Evolutionary conservation across 257 asterid genomes (phyloP), one percentile per base, ranked within the genome.

Genomic region (Solanum neorickii): DNA sequence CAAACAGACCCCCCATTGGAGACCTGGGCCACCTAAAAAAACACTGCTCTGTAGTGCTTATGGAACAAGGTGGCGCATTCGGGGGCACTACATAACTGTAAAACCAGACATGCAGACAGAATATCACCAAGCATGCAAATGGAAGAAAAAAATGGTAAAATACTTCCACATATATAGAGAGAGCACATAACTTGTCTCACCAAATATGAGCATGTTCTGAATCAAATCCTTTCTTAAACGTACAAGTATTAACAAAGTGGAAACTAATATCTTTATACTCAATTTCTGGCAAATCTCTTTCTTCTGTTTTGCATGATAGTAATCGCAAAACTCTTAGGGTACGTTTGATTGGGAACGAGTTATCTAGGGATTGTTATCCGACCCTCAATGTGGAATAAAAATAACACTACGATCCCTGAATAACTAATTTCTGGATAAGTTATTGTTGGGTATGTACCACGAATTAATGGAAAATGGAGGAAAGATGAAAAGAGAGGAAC

Each of bases 1-100:
- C 41, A 62, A 59, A 14, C 69, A 88, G 91, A 84, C 86, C 31
- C 86, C 87, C 25, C 86, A 84, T 6, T 90, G 92, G 92, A 88
- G 89, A 33, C 15, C 35, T 5, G 88, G 92, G 31, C 92, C 91
- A 20, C 80, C 87, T 15, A 85, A 87, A 69, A 88, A 90, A 13
- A 91, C 89, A 31, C 85, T 90, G 20, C 35, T 90, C 7, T 90
- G 92, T 87, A 87, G 88, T 78, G 86, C 89, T 35, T 90, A 90
- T 49, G 91, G 88, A 88, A 25, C 87, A 13, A 60, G 92, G 66
- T 88, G 91, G 91, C 70, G 62, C 60, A 13, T 49, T 41, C 41
- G 83, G 86, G 88, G 47, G 72, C 86, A 9, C 88, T 85, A n/a
- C 72, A 85, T 9, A 86, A 65, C 46, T 69, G 62, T 41, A 20